Conservation (phyloP, 2,329 filamentous ascomycete genomes). For the Fusarium verrucosum region DNA sequence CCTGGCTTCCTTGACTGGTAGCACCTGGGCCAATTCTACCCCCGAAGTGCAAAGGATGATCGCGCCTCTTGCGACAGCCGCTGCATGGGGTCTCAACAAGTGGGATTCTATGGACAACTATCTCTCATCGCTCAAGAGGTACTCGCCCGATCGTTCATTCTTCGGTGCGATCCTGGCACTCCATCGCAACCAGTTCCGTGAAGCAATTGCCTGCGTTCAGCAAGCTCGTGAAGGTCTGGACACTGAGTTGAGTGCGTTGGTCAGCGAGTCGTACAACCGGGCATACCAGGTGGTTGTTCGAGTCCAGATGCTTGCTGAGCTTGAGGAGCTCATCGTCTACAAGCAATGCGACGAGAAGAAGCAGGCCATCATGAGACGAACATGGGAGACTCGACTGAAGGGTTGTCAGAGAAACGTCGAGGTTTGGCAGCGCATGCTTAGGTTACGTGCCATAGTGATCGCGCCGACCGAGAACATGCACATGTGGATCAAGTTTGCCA, state of each 20-base stretch:
- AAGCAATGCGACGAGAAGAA: constrained; percentile 93
- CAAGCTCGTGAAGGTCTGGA: constrained; percentile 93
- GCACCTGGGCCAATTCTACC: constrained; percentile 91
- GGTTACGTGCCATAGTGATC: constrained; percentile 91
- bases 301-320: constrained; percentile 97
- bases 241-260: constrained; percentile 91
- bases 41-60: constrained; percentile 90
- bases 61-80: constrained; percentile 91
- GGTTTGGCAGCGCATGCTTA: constrained; percentile 98
- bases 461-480: constrained; percentile 92
- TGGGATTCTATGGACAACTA: constrained; percentile 99
- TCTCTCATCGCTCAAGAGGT: constrained; percentile 90
- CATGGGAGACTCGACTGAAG: constrained; percentile 94
- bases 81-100: constrained; percentile 94
- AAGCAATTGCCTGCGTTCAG: constrained; percentile 87
- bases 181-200: constrained; percentile 93
- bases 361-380: constrained; percentile 88
- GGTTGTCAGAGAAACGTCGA: constrained; percentile 98
- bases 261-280: constrained; percentile 98
- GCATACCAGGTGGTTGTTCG: constrained; percentile 98
- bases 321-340: constrained; percentile 98
- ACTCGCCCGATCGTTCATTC: constrained; percentile 94
- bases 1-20: constrained; percentile 85
- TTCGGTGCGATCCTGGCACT: constrained; percentile 96
- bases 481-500: constrained; percentile 99